phyloP scores from a whole-genome alignment of 2,329 filamentous ascomycete species.

The Alternaria atra region DNA sequence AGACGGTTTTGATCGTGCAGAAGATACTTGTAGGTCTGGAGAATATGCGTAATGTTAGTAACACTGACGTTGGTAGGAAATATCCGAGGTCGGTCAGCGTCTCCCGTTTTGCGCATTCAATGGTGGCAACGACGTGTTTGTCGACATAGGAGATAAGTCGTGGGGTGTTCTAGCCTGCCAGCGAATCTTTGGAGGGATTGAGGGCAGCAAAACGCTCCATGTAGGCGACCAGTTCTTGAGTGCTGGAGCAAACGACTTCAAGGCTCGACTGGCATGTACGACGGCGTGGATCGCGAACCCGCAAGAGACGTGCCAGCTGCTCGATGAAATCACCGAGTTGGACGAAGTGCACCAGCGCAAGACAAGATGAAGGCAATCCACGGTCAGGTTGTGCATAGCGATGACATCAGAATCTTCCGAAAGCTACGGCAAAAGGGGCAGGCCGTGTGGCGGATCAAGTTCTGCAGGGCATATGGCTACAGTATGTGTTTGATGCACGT shows the following conservation, averaged over 20 bases:
- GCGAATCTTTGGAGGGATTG: constrained; percentile 82
- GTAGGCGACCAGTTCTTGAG: constrained; percentile 96
- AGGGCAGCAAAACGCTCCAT: constrained; percentile 83
- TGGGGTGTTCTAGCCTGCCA: constrained; percentile 96
- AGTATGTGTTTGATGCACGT: neutral
- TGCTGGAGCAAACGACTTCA: constrained; percentile 92
- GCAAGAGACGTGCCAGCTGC: constrained; percentile 83
- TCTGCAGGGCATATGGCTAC: neutral
- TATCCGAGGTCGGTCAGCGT: constrained; percentile 71
- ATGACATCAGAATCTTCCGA: constrained; percentile 6
- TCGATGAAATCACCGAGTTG: constrained; percentile 77
- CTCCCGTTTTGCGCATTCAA: constrained; percentile 98
- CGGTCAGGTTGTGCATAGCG: neutral
- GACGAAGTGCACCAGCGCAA: constrained; percentile 53
- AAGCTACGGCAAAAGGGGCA: neutral
- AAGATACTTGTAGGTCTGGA: constrained; percentile 70
- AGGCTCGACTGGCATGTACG: constrained; percentile 88
- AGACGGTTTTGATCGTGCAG: constrained; percentile 93
- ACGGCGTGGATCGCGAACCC: constrained; percentile 98
- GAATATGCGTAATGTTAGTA: neutral
- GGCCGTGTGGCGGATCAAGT: neutral
- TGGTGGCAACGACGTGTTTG: constrained; percentile 94
- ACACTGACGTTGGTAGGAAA: constrained; percentile 62
- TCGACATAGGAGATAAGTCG: constrained; percentile 97
- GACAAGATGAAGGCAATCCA: constrained; percentile 30